Base-by-base conservation (phyloP, 2,329 filamentous ascomycete species). In the Salinomyces thailandicus region DNA sequence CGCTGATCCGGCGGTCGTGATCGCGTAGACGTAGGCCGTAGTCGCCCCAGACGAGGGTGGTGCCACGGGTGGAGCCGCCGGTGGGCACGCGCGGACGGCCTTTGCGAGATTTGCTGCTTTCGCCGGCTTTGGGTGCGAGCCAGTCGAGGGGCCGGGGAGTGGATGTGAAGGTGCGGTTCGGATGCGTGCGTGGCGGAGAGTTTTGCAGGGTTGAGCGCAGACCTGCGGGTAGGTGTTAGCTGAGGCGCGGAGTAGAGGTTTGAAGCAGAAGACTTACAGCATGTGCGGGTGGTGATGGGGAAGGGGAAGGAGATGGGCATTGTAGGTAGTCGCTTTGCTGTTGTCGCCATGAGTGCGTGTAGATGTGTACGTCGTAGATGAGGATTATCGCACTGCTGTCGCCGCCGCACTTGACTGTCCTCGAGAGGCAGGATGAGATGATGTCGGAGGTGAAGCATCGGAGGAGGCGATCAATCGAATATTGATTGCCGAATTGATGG, bases 11-110 rank as follows among this genome's bases (percentile, higher is more conserved):
- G 39, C 91, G 82, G 64, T 95, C 83, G 60, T 94, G 84, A 63
- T 98, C 91, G 45, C 72, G 78, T 79, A 98, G 91, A 39, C 91
- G 83, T 49, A 98, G 68, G 6, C 91, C 91, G 58, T 87, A 98
- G 61, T 96, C 87, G 37, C 91, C 91, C 85, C 86, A 96, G 39
- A 93, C 78, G 14, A 98, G 82, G 0, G 89, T 96, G 22, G 91
- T 98, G 50, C 91, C 91, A 60, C 93, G 86, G 22, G 74, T 79
- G 37, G 84, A 93, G 43, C 91, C 91, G 44, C 91, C 91, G 0
- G 87, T 98, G 16, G 84, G 75, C 33, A 96, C 86, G 51, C 85
- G 77, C 33, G 84, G 81, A 2, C 86, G 77, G 26, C 89, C 91
- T 66, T 95, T 95, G 46, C 73, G 74, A 49, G 86, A 87, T 70